Base-by-base conservation (phyloP, 1,139 yeast genomes). In the Geotrichum macrosporum region DNA sequence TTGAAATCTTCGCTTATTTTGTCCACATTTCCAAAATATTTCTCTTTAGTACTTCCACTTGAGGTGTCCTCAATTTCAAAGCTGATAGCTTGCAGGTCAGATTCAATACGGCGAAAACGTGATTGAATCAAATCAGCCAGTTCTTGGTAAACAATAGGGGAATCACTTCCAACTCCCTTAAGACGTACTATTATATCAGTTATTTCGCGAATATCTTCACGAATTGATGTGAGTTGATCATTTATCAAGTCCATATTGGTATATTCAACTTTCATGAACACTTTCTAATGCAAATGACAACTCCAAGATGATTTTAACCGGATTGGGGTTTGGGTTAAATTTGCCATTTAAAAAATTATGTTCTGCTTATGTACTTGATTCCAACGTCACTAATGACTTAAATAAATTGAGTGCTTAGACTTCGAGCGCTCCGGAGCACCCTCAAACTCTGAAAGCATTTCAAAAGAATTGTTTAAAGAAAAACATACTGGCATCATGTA, bases 91-190 rank as follows among this genome's bases (percentile, higher is more conserved):
- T 59, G 62, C 18, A 57, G 44, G 1, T 53, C 54, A 12, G 52
- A 43, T 31, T 61, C 64, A 37, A 58, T 57, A 12, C 57, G 57
- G 15, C 61, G 55, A 16, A 64, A 53, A 33, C 57, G 53, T n/a
- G 51, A 39, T 44, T 61, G 66, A 32, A 63, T 61, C 34, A 54
- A 41, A 22, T 59, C 62, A 0, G 63, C 63, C 24, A 62, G 50
- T 37, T 58, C 64, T 35, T 58, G 57, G n/a, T 65, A 55, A 6
- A 53, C 53, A 9, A 42, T 53, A 16, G 50, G 35, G 31, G 53
- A 43, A 33, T 51, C 46, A 24, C 55, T 51, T 13, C 49, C 51
- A 35, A 54, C 44, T 21, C 46, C 42, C 24, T 48, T 44, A 30
- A 62, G 56, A n/a, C 58, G 45, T 13, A 52, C 49, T 20, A 57